Base-by-base conservation (phyloP, 169 alveolate genomes). In the Babesia bigemina region DNA sequence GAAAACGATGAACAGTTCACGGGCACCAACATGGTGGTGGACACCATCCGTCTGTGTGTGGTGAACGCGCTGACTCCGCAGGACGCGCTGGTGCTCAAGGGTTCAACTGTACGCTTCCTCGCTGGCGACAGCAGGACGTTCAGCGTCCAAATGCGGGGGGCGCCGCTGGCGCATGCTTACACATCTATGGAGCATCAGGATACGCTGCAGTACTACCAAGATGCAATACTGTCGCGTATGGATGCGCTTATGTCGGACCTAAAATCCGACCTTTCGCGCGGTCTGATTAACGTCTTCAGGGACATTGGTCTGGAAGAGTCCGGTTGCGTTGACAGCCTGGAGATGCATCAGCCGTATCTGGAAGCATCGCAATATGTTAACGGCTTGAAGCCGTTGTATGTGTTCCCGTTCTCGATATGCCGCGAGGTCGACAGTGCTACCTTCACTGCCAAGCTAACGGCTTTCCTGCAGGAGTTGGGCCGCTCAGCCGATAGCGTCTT, bases 31-130 rank as follows among this genome's bases (percentile, higher is more conserved):
- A 10, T 63, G 17, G 76, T 65, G 21, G 28, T 55, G 19, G 84
- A 75, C 49, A 14, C 45, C 22, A 47, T 75, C 14, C 42, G 78
- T 4, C 22, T 65, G 17, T 63, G 75, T 45, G 76, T 75, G 50
- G 55, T 19, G 28, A 75, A 75, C 48, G 66, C 84, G 19, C n/a
- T 75, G 61, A 62, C 70, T 3, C 84, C 84, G 17, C 84, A 75
- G 42, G 60, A 45, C 12, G 56, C 61, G 21, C 29, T 12, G 2
- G 70, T 75, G 0, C 22, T 66, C 17, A 57, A 69, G 19, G 84
- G 84, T 13, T 75, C 84, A 0, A 17, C 74, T 8, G 44, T 75
- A 17, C 70, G 71, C 11, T 71, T 57, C 62, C 28, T 71, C 28
- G 63, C 81, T 8, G 72, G 81, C 17, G 61, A 71, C 19, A 44